Evolutionary conservation across 2,329 filamentous ascomycete species (phyloP).

Genomic region (Fusarium algeriense): DNA sequence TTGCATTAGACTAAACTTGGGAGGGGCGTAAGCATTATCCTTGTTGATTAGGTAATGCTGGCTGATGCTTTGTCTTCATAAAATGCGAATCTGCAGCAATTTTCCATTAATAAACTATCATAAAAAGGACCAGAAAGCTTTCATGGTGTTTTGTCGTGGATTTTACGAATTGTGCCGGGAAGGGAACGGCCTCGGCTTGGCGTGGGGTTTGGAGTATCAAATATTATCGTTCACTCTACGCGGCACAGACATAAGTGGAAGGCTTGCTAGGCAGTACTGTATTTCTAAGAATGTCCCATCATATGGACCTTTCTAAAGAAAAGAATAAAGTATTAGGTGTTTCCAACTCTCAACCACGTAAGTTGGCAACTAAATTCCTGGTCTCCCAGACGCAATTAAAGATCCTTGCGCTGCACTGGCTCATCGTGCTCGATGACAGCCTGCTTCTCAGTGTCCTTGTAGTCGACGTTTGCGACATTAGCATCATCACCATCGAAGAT

Average conservation of each 20-base stretch:
- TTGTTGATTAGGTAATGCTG: slow-evolving; percentile 26
- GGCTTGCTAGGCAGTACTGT: no score
- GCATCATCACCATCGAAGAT: slow-evolving; percentile 77
- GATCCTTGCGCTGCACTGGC: slow-evolving; percentile 9
- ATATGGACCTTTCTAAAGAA: not conserved
- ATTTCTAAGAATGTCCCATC: not conserved
- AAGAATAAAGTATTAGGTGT: not conserved
- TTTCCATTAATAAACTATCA: not conserved
- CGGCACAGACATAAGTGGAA: no score
- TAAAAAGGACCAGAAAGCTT: not conserved
- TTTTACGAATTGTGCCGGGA: not conserved
- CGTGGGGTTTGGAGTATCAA: no score
- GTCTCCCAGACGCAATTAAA: not conserved
- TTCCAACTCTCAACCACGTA: no score
- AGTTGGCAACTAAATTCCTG: not conserved
- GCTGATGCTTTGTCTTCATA: not conserved
- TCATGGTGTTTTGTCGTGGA: not conserved
- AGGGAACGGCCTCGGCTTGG: not conserved
- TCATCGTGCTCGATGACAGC: slow-evolving; percentile 3
- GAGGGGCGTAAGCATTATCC: slow-evolving; percentile 13
- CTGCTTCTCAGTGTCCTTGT: slow-evolving; percentile 17
- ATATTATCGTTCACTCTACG: no score
- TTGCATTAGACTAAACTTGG: not conserved
- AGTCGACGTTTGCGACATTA: slow-evolving; percentile 13
- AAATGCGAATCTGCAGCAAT: not conserved